Conservation (phyloP, 208 protist genomes). For the Leishmania mexicana region DNA sequence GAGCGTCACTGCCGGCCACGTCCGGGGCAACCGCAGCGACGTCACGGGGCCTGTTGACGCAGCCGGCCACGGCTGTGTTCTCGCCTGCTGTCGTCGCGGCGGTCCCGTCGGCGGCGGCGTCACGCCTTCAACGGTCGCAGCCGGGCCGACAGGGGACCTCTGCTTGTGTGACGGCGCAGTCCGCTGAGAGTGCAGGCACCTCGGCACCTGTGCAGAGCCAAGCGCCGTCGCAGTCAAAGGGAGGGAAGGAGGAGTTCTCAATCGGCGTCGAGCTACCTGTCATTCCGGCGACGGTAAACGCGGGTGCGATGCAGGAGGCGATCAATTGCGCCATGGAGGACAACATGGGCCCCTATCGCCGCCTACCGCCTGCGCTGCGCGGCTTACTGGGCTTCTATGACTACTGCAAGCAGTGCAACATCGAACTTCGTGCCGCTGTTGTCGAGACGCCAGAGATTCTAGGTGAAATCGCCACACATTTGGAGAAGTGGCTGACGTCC, state of each 20-base stretch:
- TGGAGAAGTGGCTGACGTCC: constrained; percentile 27
- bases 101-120: not conserved
- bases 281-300: constrained; percentile 22
- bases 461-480: constrained; percentile 17
- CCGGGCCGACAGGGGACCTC: not conserved
- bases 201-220: not conserved
- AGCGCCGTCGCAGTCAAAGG: not conserved
- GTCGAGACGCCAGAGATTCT: constrained; percentile 41
- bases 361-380: constrained; percentile 22
- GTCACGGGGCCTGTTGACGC: not conserved
- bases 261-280: constrained; percentile 15
- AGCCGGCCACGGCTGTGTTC: not conserved
- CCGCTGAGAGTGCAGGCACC: not conserved
- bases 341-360: constrained; percentile 1
- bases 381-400: constrained; percentile 46
- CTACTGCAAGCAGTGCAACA: constrained; percentile 37
- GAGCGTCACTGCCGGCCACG: not conserved
- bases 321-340: not conserved
- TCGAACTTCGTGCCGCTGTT: constrained; percentile 47
- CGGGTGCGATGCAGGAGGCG: not conserved
- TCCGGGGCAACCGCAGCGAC: too few relatives aligned
- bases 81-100: not conserved
- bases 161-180: not conserved
- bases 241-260: constrained; percentile 13
- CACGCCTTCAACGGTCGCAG: not conserved